Base-by-base conservation (phyloP, 352 stramenopile species). In the Globisporangium parvum region DNA sequence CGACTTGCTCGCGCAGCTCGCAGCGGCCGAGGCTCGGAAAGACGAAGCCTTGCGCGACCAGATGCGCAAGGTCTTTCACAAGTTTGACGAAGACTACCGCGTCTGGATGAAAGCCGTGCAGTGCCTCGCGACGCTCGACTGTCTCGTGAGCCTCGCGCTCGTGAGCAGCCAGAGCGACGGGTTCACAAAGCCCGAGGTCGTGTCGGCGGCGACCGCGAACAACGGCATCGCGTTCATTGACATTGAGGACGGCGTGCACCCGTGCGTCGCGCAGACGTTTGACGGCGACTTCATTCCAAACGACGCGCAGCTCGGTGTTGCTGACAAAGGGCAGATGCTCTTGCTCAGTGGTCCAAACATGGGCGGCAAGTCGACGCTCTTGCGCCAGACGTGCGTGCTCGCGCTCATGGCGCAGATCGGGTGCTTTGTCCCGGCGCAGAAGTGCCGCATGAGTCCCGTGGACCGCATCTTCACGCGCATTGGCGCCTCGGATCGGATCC, bases 401-500 rank as follows among this genome's bases (percentile, higher is more conserved):
- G 85, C 92, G 6, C 95, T 99, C 47, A 91, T 99, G 65, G 97
- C 97, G 12, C 97, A 99, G 74, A 92, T 99, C n/a, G 98, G 98
- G 15, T 99, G 95, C 68, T 99, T 97, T 62, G 97, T 99, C 20
- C 97, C 97, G 2, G 97, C 97, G 17, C 70, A 88, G n/a, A 82
- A 79, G 48, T 98, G 85, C 55, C 73, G 71, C n/a, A 67, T 99
- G 42, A 98, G 89, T 44, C 97, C 97, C 0, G 85, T 99, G 2
- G 97, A 99, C 71, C 92, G 97, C 17, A 98, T 99, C 52, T 99
- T 99, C 68, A 99, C 98, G 20, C 88, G 98, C n/a, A 94, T 99
- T 42, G 97, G 98, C 39, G 97, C 97, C 1, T 98, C 87, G 9
- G 98, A 99, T 68, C 82, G 95, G 41, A 99, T 99, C 54, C 81